Percentiles rank a stretch among this genome's conserved stretches.
Conservation (phyloP, 306 rosid genomes). For the Corylus avellana region DNA sequence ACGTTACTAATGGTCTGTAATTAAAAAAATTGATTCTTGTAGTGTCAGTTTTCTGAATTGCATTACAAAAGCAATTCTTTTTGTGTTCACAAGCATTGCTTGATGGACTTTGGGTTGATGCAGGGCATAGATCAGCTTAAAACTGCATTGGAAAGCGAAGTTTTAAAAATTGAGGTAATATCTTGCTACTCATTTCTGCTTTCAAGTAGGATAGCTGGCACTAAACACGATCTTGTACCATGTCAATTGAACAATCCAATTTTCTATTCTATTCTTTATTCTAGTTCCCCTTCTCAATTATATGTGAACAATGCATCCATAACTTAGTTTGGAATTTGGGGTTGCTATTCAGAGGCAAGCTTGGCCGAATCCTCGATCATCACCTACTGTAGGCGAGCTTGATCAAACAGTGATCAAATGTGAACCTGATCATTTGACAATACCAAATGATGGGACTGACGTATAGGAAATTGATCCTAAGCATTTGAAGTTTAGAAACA, state of each 20-base stretch:
- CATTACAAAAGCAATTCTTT: neutral
- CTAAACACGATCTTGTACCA: neutral
- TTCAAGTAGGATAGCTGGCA: neutral
- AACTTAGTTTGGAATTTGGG: slow-evolving; percentile 27
- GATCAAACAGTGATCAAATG: slow-evolving; percentile 53
- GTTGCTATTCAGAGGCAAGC: slow-evolving; percentile 56
- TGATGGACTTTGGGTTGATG: slow-evolving; percentile 40
- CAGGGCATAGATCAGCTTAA: slow-evolving; percentile 85
- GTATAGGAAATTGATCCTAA: slow-evolving; percentile 95
- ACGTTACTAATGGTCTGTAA: no score
- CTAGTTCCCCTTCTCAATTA: slow-evolving; percentile 1
- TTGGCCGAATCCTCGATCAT: slow-evolving; percentile 49
- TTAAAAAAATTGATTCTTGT: no score
- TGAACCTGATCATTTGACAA: slow-evolving; percentile 60
- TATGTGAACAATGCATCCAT: slow-evolving; percentile 23
- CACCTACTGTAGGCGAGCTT: slow-evolving; percentile 46
- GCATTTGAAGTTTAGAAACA: slow-evolving; percentile 70
- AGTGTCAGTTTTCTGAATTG: neutral
- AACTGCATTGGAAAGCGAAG: slow-evolving; percentile 63
- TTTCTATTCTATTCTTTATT: neutral
- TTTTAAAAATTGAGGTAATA: slow-evolving; percentile 74
- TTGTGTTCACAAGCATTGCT: neutral
- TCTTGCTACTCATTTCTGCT: slow-evolving; percentile 7
- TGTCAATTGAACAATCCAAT: neutral
- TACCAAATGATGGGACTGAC: slow-evolving; percentile 89